Base-by-base conservation (phyloP, 805 yeast genomes). In the Saccharomyces kudriavzevii region DNA sequence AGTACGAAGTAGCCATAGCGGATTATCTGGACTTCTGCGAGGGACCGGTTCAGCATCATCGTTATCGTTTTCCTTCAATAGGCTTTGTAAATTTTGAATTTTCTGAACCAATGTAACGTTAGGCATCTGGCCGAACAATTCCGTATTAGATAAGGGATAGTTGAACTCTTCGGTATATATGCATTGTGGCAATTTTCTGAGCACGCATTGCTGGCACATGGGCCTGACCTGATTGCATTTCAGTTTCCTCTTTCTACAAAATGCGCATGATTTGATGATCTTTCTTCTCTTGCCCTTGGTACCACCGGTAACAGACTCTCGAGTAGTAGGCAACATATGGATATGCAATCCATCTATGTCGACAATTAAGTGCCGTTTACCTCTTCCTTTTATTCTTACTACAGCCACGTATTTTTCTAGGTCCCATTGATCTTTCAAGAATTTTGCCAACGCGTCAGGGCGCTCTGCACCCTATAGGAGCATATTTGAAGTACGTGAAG, bases 231-330 rank as follows among this genome's bases (percentile, higher is more conserved):
- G 80, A 60, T 82, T 85, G 67, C 87, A 82, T 70, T 82, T 82
- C 70, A 83, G 76, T 69, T 83, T 83, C 60, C 86, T 76, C 56
- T 78, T 76, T 51, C 87, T 74, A 65, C 89, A 83, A 48, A 83
- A 81, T 56, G 81, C 71, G 60, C 86, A 82, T 4, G 70, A 62
- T 47, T 63, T 60, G 46, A 67, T 65, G 17, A 56, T 53, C 54
- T 66, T 66, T 26, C 66, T 53, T 49, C 71, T 57, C 43, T 35
- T 35, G 43, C 43, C 43, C 10, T 35, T 35, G 24, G 5, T 35
- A 20, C 22, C 43, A 17, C 22, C 9, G 13, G 43, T 1, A 20
- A 9, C 22, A 11, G 43, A 9, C 43, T 20, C 22, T 35, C 9
- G 24, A 17, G 24, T 35, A 17, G 11, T 20, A 35, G 22, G 11